These are phyloP conservation scores for Coemansia sp. DNA, from an alignment of 192 early-diverging fungal species.

Conservation along the genomic window DNA sequence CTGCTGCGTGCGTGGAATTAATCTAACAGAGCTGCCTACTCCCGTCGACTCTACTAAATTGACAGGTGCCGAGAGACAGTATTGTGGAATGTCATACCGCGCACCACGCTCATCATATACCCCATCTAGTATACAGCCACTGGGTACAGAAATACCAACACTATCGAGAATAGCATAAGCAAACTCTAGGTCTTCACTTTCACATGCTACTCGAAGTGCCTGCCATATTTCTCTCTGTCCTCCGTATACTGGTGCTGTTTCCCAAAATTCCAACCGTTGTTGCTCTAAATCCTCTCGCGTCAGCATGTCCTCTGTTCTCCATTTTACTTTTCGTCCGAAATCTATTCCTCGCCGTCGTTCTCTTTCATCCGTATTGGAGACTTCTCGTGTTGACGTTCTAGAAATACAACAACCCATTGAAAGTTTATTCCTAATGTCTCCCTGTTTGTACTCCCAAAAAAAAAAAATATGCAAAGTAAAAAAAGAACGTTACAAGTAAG, in stretches of 20 bases:
- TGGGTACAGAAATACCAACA: slow-evolving; percentile 66
- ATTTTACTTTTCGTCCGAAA: slow-evolving; percentile 21
- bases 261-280: slow-evolving; percentile 70
- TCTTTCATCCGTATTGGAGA: background rate
- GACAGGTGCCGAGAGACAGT: slow-evolving; percentile 60
- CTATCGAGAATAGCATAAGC: slow-evolving; percentile 68
- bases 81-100: slow-evolving; percentile 65
- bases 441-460: too few species aligned
- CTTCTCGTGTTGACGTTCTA: slow-evolving; percentile 2
- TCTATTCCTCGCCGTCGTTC: slow-evolving; percentile 9
- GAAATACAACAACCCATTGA: slow-evolving; percentile 6
- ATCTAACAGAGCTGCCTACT: background rate
- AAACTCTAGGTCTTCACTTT: slow-evolving; percentile 51
- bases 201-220: slow-evolving; percentile 62
- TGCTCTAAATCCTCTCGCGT: slow-evolving; percentile 35
- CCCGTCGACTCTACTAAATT: slow-evolving; percentile 35
- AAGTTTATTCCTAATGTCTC: too few species aligned
- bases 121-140: slow-evolving; percentile 69
- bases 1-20: background rate
- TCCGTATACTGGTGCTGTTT: slow-evolving; percentile 69
- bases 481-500: too few species aligned
- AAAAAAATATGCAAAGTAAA: too few species aligned
- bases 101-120: slow-evolving; percentile 78
- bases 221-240: slow-evolving; percentile 78
- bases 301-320: slow-evolving; percentile 13